A percentile compares a stretch with the other conserved stretches of the same genome.
Evolutionary conservation across 2,329 filamentous ascomycete species (phyloP).

Genomic region (Aureobasidium melanogenum): DNA sequence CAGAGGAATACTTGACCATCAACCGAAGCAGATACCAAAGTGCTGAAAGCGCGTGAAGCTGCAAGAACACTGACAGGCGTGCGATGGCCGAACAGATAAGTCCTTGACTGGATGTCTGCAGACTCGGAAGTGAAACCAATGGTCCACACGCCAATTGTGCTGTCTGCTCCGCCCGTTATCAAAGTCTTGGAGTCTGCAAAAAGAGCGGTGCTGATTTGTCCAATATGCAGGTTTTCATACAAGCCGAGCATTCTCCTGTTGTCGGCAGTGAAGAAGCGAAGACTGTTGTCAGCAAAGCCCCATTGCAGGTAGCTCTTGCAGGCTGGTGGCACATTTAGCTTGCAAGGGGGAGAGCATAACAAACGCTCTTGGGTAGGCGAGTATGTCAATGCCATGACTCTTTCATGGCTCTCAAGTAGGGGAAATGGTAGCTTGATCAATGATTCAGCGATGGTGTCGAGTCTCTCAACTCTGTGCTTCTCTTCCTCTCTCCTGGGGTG

Average conservation of each 20-base stretch:
- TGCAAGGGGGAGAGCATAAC: constrained; percentile 73
- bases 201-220: constrained; percentile 72
- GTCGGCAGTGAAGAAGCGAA: constrained; percentile 83
- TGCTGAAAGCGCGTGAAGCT: constrained; percentile 79
- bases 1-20: constrained; percentile 82
- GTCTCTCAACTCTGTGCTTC: constrained; percentile 51
- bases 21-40: constrained; percentile 71
- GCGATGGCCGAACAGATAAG: constrained; percentile 84
- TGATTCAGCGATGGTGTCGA: constrained; percentile 70
- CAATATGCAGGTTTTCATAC: constrained; percentile 89
- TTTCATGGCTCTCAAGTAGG: constrained; percentile 65
- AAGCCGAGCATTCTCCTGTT: constrained; percentile 70
- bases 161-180: constrained; percentile 86
- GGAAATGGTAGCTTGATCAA: constrained; percentile 72
- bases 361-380: constrained; percentile 73
- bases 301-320: constrained; percentile 87
- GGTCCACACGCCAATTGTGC: constrained; percentile 77
- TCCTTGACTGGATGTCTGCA: constrained; percentile 69
- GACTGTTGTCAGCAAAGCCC: constrained; percentile 87
- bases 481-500: constrained; percentile 63
- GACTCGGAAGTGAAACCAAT: constrained; percentile 55
- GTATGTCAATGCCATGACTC: constrained; percentile 70
- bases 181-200: constrained; percentile 87
- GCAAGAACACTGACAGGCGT: constrained; percentile 73
- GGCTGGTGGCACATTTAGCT: constrained; percentile 73